These are phyloP conservation scores for Tulasnella sp. DNA, from an alignment of 768 basidiomycete genomes.

Conservation along the genomic window DNA sequence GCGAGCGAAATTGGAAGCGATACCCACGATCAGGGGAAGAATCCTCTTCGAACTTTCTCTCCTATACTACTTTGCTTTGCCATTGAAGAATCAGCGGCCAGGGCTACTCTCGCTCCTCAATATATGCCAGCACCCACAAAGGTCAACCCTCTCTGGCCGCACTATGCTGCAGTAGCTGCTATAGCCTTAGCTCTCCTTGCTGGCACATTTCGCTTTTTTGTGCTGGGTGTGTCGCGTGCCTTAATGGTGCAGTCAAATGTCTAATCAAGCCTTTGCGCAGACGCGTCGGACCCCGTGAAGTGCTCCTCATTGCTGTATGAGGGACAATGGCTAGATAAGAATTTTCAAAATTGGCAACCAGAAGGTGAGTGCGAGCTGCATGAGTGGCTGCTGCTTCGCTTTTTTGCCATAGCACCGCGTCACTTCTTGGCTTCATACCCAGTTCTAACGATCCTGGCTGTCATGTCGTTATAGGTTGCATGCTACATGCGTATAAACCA, in stretches of 20 bases:
- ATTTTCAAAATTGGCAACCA: conserved; percentile 73
- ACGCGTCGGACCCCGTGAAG: conserved; percentile 59
- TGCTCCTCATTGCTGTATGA: conserved; percentile 59
- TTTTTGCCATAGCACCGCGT: too few species aligned
- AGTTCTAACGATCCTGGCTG: too few species aligned
- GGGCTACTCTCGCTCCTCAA: not conserved
- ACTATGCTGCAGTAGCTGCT: conserved; percentile 35
- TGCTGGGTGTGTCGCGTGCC: conserved; percentile 37
- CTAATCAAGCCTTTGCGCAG: conserved; percentile 32
- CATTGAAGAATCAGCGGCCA: too few species aligned
- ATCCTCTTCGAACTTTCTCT: too few species aligned
- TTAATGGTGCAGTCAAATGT: not conserved
- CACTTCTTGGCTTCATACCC: too few species aligned
- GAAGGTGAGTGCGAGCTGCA: conserved; percentile 41
- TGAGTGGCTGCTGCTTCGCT: too few species aligned
- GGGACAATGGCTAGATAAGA: conserved; percentile 69
- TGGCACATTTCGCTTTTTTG: conserved; percentile 35
- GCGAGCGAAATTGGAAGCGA: too few species aligned
- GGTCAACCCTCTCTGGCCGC: conserved; percentile 40
- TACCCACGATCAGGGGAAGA: too few species aligned
- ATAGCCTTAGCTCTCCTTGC: conserved; percentile 34
- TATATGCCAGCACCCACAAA: not conserved
- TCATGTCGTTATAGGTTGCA: conserved; percentile 48
- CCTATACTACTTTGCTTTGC: too few species aligned
- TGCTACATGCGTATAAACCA: conserved; percentile 55